These are phyloP conservation scores for Mycena indigotica DNA, from an alignment of 768 basidiomycete genomes.

Conservation along the genomic window DNA sequence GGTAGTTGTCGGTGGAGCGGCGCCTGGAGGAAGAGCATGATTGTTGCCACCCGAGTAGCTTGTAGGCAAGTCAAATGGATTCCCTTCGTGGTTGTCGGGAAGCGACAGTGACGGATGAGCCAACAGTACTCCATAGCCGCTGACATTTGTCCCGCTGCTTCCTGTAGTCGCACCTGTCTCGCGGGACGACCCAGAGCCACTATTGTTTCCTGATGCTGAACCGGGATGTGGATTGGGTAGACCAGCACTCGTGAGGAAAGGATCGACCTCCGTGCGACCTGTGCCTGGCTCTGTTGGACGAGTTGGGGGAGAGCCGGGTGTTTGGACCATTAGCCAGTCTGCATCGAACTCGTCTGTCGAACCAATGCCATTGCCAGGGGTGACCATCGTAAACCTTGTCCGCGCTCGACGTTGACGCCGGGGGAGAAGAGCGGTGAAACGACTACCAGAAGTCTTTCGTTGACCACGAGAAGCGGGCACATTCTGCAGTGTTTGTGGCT, in stretches of 20 bases:
- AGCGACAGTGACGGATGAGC: constrained; percentile 15
- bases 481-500: too few species aligned
- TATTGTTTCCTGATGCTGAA: background rate
- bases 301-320: background rate
- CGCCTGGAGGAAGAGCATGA: constrained; percentile 10
- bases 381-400: constrained; percentile 23
- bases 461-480: background rate
- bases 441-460: constrained; percentile 2
- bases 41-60: background rate
- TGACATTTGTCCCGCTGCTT: constrained; percentile 18
- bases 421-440: constrained; percentile 16
- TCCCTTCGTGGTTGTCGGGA: background rate
- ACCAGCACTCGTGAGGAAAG: constrained; percentile 11
- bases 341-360: constrained; percentile 10
- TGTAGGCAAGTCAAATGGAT: constrained; percentile 3
- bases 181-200: constrained; percentile 14
- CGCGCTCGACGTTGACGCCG: constrained; percentile 10
- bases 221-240: constrained; percentile 13
- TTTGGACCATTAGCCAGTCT: constrained; percentile 13
- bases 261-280: constrained; percentile 18
- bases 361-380: constrained; percentile 1
- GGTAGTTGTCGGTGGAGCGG: background rate
- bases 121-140: constrained; percentile 22
- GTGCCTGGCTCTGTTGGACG: background rate
- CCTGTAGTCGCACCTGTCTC: constrained; percentile 1